Percentiles rank a stretch among this genome's conserved stretches.
Evolutionary conservation across 2,329 filamentous ascomycete species (phyloP).

Genomic region (Colletotrichum tropicicola): DNA sequence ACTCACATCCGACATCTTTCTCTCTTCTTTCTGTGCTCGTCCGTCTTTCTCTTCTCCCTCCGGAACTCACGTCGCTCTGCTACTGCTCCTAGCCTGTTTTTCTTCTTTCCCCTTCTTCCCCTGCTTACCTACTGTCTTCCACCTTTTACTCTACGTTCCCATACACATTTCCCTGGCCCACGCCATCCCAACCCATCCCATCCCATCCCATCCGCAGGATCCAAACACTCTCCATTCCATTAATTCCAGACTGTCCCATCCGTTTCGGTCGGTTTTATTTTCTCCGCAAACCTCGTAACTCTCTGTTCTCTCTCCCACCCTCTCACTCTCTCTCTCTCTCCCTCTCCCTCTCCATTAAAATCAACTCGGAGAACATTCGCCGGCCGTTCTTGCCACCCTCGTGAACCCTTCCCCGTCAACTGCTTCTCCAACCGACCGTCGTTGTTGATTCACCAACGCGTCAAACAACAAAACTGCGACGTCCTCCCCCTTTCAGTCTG

Average conservation of each 20-base stretch:
- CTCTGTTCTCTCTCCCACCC: too few relatives aligned
- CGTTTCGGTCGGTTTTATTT: conserved; percentile 10
- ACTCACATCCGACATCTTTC: not conserved
- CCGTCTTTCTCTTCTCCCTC: conserved; percentile 15
- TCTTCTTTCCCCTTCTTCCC: conserved; percentile 15
- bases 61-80: conserved; percentile 13
- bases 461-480: not conserved
- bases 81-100: conserved; percentile 11
- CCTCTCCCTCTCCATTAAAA: not conserved
- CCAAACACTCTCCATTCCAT: conserved; percentile 7
- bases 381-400: too few relatives aligned
- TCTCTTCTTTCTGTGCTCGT: not conserved
- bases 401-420: not conserved
- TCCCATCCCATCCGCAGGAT: not conserved
- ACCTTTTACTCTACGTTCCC: not conserved
- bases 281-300: conserved; percentile 1
- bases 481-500: not conserved
- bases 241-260: conserved; percentile 12
- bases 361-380: conserved; percentile 3
- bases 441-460: not conserved
- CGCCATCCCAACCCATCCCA: not conserved
- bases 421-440: not conserved
- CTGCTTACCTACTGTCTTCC: conserved; percentile 14
- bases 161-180: too few relatives aligned
- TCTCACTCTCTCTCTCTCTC: not conserved